phyloP scores from a whole-genome alignment of 2,329 filamentous ascomycete genomes.

The Calonectria fujianensis region DNA sequence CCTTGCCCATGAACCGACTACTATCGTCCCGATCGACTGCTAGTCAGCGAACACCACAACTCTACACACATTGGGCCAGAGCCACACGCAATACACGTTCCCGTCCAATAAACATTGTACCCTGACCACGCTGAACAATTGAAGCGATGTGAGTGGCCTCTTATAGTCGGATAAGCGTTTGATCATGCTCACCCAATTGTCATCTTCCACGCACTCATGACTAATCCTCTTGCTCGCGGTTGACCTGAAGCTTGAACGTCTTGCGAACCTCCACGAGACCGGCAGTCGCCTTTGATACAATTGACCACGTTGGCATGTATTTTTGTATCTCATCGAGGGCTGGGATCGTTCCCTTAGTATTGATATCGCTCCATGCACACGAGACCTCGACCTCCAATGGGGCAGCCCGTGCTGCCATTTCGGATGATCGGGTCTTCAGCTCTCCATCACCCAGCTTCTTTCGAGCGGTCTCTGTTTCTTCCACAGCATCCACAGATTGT shows the following conservation, averaged over 20 bases:
- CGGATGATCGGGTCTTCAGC: slow-evolving; percentile 40
- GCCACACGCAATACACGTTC: neutral
- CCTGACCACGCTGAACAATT: neutral
- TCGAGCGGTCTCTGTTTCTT: neutral
- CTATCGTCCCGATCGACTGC: neutral
- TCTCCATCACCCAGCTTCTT: slow-evolving; percentile 38
- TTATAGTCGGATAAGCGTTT: too few relatives aligned
- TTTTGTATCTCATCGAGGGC: slow-evolving; percentile 87
- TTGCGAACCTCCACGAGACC: slow-evolving; percentile 89
- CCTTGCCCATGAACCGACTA: neutral
- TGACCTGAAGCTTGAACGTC: slow-evolving; percentile 62
- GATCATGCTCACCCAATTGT: neutral
- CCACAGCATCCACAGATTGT: neutral
- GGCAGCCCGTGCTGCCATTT: slow-evolving; percentile 31
- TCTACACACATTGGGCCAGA: slow-evolving; percentile 2
- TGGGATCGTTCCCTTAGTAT: slow-evolving; percentile 82
- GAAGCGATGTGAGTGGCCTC: neutral
- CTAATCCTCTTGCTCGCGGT: neutral
- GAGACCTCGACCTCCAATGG: slow-evolving; percentile 78
- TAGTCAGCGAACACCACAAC: neutral
- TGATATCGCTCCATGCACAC: slow-evolving; percentile 93
- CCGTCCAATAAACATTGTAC: neutral
- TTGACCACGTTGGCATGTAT: slow-evolving; percentile 87
- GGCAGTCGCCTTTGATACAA: slow-evolving; percentile 83
- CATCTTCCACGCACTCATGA: neutral